These are phyloP conservation scores for Scedosporium aurantiacum DNA, from an alignment of 2,329 filamentous ascomycete species.

Conservation along the genomic window DNA sequence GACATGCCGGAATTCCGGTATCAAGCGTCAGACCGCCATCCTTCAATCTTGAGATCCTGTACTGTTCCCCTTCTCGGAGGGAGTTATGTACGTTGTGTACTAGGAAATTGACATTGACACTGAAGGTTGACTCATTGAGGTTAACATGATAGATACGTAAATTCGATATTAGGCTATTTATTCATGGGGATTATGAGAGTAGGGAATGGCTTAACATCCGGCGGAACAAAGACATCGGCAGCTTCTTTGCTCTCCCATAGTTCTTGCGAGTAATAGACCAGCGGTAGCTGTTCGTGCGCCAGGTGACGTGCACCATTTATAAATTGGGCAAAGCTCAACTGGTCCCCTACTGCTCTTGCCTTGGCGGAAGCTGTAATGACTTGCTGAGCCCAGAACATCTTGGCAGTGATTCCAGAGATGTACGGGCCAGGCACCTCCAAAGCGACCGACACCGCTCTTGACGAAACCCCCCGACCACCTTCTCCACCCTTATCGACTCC, in stretches of 20 bases:
- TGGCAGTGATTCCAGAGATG: slow-evolving; percentile 12
- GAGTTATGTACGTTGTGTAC: no score
- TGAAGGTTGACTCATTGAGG: no score
- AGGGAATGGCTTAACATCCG: slow-evolving; percentile 13
- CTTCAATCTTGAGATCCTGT: no score
- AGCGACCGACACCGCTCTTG: slow-evolving; percentile 4
- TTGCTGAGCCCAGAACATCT: slow-evolving; percentile 19
- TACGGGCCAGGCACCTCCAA: slow-evolving; percentile 11
- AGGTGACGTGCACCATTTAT: slow-evolving; percentile 11
- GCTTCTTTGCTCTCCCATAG: slow-evolving; percentile 16
- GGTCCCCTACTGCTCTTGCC: not conserved
- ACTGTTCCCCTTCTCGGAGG: no score
- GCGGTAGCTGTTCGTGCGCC: slow-evolving; percentile 17
- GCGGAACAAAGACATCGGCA: slow-evolving; percentile 12
- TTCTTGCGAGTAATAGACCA: slow-evolving; percentile 16
- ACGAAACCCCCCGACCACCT: not conserved
- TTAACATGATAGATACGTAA: not conserved
- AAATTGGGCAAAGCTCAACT: slow-evolving; percentile 14
- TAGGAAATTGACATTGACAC: no score
- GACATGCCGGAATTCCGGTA: no score
- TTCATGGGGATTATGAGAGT: no score
- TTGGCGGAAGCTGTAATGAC: slow-evolving; percentile 11
- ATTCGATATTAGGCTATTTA: not conserved
- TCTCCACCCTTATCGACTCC: not conserved
- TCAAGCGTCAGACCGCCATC: no score